Percentiles rank a stretch among this genome's conserved stretches.
These are phyloP conservation scores for Penicillium lividum DNA, from an alignment of 495 filamentous ascomycete species.

Conservation along the genomic window DNA sequence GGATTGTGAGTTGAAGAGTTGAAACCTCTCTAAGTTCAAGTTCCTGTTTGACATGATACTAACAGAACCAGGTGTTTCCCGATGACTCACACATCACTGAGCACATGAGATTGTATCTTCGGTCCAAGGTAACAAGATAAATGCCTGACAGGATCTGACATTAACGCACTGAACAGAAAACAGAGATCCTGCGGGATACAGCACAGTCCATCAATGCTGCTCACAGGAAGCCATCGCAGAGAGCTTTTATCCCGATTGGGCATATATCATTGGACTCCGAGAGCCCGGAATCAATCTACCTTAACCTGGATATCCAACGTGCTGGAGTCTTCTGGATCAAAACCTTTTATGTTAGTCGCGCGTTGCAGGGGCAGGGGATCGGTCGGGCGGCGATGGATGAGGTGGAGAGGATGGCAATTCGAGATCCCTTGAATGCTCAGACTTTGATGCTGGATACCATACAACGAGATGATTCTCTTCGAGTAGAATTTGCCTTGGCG, in stretches of 20 bases:
- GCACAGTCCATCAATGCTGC: constrained; percentile 23
- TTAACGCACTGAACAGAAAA: constrained; percentile 8
- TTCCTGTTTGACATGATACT: too few relatives aligned
- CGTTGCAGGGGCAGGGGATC: constrained; percentile 27
- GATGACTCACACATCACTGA: constrained; percentile 12
- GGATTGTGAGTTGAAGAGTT: constrained; percentile 27
- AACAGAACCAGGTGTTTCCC: constrained; percentile 10
- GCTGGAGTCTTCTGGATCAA: constrained; percentile 31
- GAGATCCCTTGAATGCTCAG: constrained; percentile 25
- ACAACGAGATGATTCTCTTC: constrained; percentile 17
- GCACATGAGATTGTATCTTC: background rate
- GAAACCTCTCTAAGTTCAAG: background rate
- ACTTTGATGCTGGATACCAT: constrained; percentile 27
- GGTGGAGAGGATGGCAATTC: constrained; percentile 26
- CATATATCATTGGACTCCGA: constrained; percentile 33
- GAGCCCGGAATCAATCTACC: constrained; percentile 15
- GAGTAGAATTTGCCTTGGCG: constrained; percentile 23
- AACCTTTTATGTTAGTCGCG: constrained; percentile 25
- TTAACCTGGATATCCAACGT: constrained; percentile 21
- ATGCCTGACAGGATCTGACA: background rate
- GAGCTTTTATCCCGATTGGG: constrained; percentile 27
- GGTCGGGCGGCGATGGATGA: constrained; percentile 33
- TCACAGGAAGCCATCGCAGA: constrained; percentile 16
- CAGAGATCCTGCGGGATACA: constrained; percentile 22
- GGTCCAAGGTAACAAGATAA: background rate